These are phyloP conservation scores for Tuber umbilicatum DNA, from an alignment of 495 filamentous ascomycete genomes.

Conservation along the genomic window DNA sequence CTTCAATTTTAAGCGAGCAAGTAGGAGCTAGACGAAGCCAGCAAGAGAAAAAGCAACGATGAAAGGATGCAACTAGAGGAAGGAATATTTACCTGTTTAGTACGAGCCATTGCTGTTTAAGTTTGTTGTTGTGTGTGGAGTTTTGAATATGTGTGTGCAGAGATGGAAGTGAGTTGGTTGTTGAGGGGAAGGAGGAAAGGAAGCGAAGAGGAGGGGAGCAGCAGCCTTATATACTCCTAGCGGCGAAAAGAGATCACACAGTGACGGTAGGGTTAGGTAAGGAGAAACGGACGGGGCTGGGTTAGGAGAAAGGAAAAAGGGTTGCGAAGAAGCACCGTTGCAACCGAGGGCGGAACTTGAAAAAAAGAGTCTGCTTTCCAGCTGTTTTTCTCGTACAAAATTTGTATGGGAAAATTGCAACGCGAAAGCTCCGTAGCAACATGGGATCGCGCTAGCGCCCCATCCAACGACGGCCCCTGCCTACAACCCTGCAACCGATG, in stretches of 20 bases:
- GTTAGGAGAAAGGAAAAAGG: conserved; percentile 29
- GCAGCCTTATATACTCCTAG: conserved; percentile 47
- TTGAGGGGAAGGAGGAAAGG: conserved; percentile 49
- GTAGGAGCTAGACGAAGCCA: conserved; percentile 2
- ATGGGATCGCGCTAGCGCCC: conserved; percentile 27
- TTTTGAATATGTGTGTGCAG: conserved; percentile 49
- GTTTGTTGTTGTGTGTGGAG: conserved; percentile 43
- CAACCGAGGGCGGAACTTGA: conserved; percentile 33
- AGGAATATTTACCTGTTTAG: conserved; percentile 63
- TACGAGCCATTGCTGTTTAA: conserved; percentile 78
- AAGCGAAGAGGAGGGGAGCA: conserved; percentile 47
- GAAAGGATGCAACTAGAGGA: background rate
- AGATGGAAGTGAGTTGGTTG: conserved; percentile 42
- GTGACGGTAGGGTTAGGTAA: conserved; percentile 13
- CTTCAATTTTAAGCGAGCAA: conserved; percentile 26
- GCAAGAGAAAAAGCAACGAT: conserved; percentile 3
- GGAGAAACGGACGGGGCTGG: conserved; percentile 13
- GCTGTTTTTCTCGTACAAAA: conserved; percentile 37
- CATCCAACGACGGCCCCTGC: conserved; percentile 4
- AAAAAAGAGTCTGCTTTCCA: conserved; percentile 41
- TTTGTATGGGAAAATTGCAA: conserved; percentile 40
- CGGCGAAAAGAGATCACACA: conserved; percentile 23
- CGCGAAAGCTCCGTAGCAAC: conserved; percentile 35
- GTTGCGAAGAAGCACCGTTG: conserved; percentile 33
- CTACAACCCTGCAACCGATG: conserved; percentile 4